Conservation (phyloP, 2,329 filamentous ascomycete genomes). For the Neonectria sp. region DNA sequence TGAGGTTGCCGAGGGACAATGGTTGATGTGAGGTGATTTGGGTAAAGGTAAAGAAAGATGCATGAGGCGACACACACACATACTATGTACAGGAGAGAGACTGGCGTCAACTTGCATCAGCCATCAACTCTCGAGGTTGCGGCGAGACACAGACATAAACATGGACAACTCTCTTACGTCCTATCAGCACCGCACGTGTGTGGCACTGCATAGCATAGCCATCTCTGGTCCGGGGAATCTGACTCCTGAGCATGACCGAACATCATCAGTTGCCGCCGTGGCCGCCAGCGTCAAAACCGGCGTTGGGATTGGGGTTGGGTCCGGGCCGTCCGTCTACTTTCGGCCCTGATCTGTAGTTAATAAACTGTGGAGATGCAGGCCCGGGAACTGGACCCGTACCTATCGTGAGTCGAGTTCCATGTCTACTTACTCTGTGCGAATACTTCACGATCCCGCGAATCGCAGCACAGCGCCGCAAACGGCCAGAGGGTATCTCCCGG, state of each 20-base stretch:
- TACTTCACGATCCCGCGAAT: too few species aligned
- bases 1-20: neutral
- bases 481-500: too few species aligned
- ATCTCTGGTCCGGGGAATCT: conserved; percentile 13
- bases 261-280: conserved; percentile 2
- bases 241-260: too few species aligned
- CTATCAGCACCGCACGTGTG: conserved; percentile 31
- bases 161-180: neutral
- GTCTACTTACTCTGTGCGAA: too few species aligned
- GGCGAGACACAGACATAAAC: neutral
- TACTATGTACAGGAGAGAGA: neutral
- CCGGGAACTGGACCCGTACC: neutral
- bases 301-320: neutral
- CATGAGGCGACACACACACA: too few species aligned
- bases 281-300: conserved; percentile 11
- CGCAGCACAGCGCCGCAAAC: too few species aligned
- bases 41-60: too few species aligned
- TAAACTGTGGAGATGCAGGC: neutral
- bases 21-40: neutral
- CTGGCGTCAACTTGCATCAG: neutral
- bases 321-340: conserved; percentile 7
- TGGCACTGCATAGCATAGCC: conserved; percentile 5
- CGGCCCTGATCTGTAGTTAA: conserved; percentile 18
- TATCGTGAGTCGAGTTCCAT: neutral
- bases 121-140: neutral